phyloP scores from a whole-genome alignment of 331 rosid genomes.

The Quercus phellos region DNA sequence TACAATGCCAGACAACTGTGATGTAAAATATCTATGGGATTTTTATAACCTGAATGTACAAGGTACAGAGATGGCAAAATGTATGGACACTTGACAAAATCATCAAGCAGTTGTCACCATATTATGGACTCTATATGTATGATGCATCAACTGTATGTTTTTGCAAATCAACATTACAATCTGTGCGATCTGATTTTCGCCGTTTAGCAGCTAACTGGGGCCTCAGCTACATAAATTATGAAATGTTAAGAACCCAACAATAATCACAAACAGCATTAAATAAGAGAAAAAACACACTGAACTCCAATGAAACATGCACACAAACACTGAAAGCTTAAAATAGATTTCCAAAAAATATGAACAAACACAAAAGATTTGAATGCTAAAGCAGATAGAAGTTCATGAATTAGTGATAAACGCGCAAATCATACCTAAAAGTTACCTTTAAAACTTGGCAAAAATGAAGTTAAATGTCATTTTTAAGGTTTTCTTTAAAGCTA shows the following conservation, averaged over 20 bases:
- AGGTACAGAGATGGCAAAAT: conserved; percentile 17
- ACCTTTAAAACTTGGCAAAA: no score
- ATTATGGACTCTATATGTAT: conserved; percentile 19
- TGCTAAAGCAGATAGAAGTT: neutral
- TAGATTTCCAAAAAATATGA: neutral
- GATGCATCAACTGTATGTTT: conserved; percentile 13
- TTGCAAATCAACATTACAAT: conserved; percentile 18
- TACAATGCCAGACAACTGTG: conserved; percentile 4
- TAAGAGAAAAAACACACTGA: neutral
- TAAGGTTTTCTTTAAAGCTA: neutral
- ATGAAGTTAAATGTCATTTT: neutral
- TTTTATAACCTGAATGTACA: conserved; percentile 16
- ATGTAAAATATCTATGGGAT: conserved; percentile 16
- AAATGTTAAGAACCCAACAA: neutral
- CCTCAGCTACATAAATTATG: conserved; percentile 47
- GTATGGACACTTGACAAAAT: neutral
- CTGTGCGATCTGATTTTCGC: conserved; percentile 33
- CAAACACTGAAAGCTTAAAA: neutral
- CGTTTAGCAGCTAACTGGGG: conserved; percentile 48
- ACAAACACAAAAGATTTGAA: neutral
- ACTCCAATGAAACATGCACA: neutral
- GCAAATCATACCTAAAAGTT: neutral
- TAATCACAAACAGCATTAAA: neutral
- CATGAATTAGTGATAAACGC: neutral
- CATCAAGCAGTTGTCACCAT: conserved; percentile 27